These are phyloP conservation scores for Suillus plorans DNA, from an alignment of 768 basidiomycete species.

Conservation along the genomic window DNA sequence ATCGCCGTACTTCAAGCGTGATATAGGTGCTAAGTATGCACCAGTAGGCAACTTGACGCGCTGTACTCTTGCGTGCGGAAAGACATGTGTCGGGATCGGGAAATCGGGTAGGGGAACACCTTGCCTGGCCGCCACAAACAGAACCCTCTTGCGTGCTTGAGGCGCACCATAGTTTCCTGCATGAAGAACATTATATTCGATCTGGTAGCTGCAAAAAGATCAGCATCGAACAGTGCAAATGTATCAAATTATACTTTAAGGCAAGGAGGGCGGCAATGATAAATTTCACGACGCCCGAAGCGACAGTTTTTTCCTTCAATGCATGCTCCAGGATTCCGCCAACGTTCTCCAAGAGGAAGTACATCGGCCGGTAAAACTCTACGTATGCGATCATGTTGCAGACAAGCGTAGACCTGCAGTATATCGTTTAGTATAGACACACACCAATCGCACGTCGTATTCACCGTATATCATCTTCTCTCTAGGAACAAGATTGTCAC, in stretches of 20 bases:
- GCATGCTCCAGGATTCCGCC: conserved; percentile 54
- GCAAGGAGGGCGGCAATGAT: conserved; percentile 57
- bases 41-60: conserved; percentile 45
- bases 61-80: conserved; percentile 32
- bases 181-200: conserved; percentile 61
- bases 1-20: conserved; percentile 41
- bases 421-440: background rate
- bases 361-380: conserved; percentile 61
- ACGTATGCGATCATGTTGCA: conserved; percentile 72
- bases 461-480: conserved; percentile 60
- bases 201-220: conserved; percentile 50
- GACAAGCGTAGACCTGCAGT: conserved; percentile 54
- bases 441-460: background rate
- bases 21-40: conserved; percentile 38
- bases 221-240: conserved; percentile 1
- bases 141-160: conserved; percentile 64
- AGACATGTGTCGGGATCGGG: conserved; percentile 62
- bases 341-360: conserved; percentile 76
- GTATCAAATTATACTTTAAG: conserved; percentile 51
- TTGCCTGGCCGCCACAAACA: conserved; percentile 65
- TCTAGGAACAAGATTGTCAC: conserved; percentile 31
- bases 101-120: conserved; percentile 59
- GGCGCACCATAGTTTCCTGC: conserved; percentile 73
- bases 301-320: conserved; percentile 42
- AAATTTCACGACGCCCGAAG: conserved; percentile 65